These are phyloP conservation scores for Trichophyton rubrum DNA, from an alignment of 2,329 filamentous ascomycete species.

Conservation along the genomic window DNA sequence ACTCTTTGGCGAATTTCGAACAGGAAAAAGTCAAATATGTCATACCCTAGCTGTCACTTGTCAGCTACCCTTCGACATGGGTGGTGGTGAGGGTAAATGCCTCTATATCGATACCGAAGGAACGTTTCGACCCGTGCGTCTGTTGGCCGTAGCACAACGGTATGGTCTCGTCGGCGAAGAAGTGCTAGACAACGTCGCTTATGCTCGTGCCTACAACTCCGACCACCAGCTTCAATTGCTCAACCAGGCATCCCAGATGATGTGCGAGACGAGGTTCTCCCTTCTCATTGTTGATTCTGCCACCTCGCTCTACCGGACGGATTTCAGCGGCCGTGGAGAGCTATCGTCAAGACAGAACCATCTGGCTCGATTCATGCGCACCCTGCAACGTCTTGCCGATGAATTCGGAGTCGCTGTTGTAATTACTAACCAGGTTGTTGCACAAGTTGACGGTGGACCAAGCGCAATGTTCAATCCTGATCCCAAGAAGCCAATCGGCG, in stretches of 20 bases:
- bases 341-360: constrained; percentile 72
- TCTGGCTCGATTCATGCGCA: constrained; percentile 39
- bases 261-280: constrained; percentile 97
- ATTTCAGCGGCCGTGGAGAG: constrained; percentile 93
- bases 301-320: constrained; percentile 87
- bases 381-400: constrained; percentile 42
- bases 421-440: constrained; percentile 97
- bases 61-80: constrained; percentile 97
- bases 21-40: constrained; percentile 96
- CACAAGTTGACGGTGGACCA: constrained; percentile 91
- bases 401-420: constrained; percentile 94
- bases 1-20: constrained; percentile 94
- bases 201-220: constrained; percentile 95
- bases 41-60: constrained; percentile 98
- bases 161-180: constrained; percentile 94
- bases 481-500: constrained; percentile 96
- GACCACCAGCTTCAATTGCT: constrained; percentile 93
- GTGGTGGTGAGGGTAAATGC: constrained; percentile 94
- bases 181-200: constrained; percentile 95
- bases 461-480: constrained; percentile 99
- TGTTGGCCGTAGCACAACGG: constrained; percentile 82
- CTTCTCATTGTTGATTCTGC: constrained; percentile 92
- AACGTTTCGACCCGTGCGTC: constrained; percentile 83
- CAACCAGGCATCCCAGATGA: constrained; percentile 93
- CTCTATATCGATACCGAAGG: constrained; percentile 98